phyloP scores from a whole-genome alignment of 768 basidiomycete species.

The Calocybe cyanea region DNA sequence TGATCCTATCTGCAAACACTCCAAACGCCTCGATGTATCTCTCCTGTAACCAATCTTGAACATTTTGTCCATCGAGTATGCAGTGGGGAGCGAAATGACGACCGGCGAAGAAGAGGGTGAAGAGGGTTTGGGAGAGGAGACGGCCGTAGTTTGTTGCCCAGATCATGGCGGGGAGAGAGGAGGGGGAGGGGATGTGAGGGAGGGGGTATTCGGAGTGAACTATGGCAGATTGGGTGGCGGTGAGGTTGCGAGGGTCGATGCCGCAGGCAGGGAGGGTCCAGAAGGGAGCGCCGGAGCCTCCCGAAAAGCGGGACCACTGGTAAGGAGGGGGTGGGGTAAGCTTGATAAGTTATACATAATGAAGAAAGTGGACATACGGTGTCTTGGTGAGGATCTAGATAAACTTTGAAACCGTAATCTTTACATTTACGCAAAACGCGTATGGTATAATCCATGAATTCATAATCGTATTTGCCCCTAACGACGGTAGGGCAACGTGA shows the following conservation, averaged over 20 bases:
- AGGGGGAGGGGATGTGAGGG: conserved; percentile 59
- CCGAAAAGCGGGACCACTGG: conserved; percentile 94
- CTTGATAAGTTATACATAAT: too few relatives aligned
- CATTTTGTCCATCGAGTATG: conserved; percentile 85
- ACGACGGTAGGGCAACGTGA: conserved; percentile 8
- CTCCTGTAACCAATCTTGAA: conserved; percentile 81
- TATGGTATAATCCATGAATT: conserved; percentile 90
- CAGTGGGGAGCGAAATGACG: conserved; percentile 88
- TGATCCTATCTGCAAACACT: conserved; percentile 69
- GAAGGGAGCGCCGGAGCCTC: conserved; percentile 91
- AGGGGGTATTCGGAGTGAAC: conserved; percentile 87
- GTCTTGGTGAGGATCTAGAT: conserved; percentile 96
- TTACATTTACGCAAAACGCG: conserved; percentile 87
- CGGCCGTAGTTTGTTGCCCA: conserved; percentile 97
- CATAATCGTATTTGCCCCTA: conserved; percentile 86
- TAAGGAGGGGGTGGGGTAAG: neutral
- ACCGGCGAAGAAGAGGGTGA: conserved; percentile 94
- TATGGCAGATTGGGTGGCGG: conserved; percentile 80
- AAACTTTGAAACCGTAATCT: conserved; percentile 86
- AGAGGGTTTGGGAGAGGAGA: conserved; percentile 82
- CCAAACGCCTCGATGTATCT: conserved; percentile 78
- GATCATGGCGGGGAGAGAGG: conserved; percentile 84
- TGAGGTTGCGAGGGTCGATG: conserved; percentile 81
- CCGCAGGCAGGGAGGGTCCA: conserved; percentile 93
- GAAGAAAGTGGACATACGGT: conserved; percentile 53